These are phyloP conservation scores for Leucocoprinus sp. DNA, from an alignment of 768 basidiomycete species.

Conservation along the genomic window DNA sequence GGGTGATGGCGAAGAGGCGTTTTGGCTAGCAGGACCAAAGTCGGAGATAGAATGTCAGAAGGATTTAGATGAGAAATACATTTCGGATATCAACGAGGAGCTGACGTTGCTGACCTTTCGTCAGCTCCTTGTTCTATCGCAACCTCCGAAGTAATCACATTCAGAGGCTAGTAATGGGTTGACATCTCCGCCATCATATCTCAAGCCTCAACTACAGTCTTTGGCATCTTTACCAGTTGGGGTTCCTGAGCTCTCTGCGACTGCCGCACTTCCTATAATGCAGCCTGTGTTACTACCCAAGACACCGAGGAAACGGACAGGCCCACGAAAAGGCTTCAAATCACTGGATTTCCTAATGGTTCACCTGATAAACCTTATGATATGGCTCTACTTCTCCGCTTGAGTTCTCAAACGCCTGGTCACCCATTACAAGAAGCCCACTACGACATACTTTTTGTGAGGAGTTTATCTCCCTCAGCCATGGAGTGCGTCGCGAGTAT, in stretches of 20 bases:
- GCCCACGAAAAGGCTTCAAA: slow-evolving; percentile 8
- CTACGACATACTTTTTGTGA: slow-evolving; percentile 67
- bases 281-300: slow-evolving; percentile 27
- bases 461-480: slow-evolving; percentile 38
- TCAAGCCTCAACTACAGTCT: slow-evolving; percentile 21
- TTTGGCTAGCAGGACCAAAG: slow-evolving; percentile 34
- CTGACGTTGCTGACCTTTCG: slow-evolving; percentile 5
- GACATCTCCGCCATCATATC: slow-evolving; percentile 58
- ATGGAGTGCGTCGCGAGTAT: slow-evolving; percentile 54
- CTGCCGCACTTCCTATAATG: slow-evolving; percentile 12
- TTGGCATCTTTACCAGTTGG: slow-evolving; percentile 2
- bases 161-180: slow-evolving; percentile 26
- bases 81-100: slow-evolving; percentile 9
- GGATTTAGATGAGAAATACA: slow-evolving; percentile 10
- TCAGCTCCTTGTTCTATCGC: slow-evolving; percentile 31
- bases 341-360: slow-evolving; percentile 25
- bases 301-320: slow-evolving; percentile 26
- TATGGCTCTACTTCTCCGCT: slow-evolving; percentile 24
- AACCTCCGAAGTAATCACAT: slow-evolving; percentile 14
- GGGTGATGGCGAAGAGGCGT: slow-evolving; percentile 42
- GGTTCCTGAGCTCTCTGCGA: slow-evolving; percentile 8
- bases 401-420: slow-evolving; percentile 22
- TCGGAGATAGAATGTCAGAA: slow-evolving; percentile 13
- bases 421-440: slow-evolving; percentile 49
- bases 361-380: slow-evolving; percentile 72